Conservation (phyloP, 495 filamentous ascomycete species). For the Penicillium daleae region DNA sequence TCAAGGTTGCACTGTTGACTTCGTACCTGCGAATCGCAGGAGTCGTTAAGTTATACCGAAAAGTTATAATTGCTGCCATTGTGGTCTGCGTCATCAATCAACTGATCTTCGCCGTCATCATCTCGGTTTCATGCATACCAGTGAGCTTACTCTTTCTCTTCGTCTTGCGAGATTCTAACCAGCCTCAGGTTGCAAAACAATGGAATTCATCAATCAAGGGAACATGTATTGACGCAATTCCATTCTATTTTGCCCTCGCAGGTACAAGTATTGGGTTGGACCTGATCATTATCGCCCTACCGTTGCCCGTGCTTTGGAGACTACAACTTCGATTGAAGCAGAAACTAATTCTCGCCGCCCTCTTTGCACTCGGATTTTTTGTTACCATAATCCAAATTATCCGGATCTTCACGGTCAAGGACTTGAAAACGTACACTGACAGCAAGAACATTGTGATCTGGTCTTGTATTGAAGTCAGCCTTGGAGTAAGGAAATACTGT, state of each 20-base stretch:
- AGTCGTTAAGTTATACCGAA: conserved; percentile 42
- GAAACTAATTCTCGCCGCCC: background rate
- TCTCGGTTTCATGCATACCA: background rate
- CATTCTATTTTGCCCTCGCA: background rate
- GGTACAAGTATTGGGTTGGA: background rate
- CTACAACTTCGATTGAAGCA: conserved; percentile 1
- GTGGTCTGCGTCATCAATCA: background rate
- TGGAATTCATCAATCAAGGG: background rate
- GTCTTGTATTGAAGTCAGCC: conserved; percentile 54
- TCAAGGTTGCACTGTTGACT: conserved; percentile 54
- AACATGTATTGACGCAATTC: background rate
- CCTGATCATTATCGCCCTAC: background rate
- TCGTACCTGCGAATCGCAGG: conserved; percentile 55
- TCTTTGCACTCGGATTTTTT: conserved; percentile 1
- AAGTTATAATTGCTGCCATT: conserved; percentile 6
- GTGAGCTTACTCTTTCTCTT: background rate
- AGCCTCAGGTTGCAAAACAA: background rate
- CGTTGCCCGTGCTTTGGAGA: background rate
- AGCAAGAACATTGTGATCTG: conserved; percentile 52
- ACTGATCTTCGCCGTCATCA: background rate
- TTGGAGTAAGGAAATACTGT: conserved; percentile 39
- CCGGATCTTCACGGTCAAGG: conserved; percentile 54
- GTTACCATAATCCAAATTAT: conserved; percentile 18
- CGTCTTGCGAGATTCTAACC: background rate
- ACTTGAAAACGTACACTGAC: conserved; percentile 48